Conservation (phyloP, 164 flowering plant species). For the Echeveria elegans region DNA sequence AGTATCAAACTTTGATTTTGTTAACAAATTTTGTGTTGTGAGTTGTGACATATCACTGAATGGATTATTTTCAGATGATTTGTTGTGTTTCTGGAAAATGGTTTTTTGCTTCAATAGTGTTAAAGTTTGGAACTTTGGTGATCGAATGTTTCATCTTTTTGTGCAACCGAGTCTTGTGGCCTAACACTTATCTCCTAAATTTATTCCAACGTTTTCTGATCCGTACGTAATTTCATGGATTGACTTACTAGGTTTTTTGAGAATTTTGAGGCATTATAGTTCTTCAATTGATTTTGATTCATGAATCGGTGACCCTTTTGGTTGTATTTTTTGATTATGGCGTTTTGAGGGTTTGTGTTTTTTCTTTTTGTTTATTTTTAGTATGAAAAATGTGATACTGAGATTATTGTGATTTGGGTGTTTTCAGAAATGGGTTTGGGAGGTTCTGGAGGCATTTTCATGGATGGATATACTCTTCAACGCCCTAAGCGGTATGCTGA, state of each 20-base stretch:
- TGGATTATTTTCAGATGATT: background rate
- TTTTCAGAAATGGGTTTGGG: conserved; percentile 37
- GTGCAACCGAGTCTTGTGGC: background rate
- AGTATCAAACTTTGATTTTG: no score
- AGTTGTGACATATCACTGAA: no score
- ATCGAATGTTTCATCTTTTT: background rate
- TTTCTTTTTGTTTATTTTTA: background rate
- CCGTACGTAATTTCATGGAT: background rate
- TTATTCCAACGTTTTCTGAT: background rate
- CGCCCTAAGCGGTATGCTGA: conserved; percentile 45
- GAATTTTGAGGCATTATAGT: background rate
- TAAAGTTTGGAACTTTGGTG: no score
- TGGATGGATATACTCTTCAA: conserved; percentile 29
- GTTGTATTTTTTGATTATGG: background rate
- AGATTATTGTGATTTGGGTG: conserved; percentile 9
- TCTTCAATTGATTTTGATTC: background rate
- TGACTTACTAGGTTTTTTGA: background rate
- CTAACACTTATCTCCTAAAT: background rate
- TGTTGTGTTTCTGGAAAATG: background rate
- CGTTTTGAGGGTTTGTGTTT: conserved; percentile 1
- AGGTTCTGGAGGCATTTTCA: conserved; percentile 19
- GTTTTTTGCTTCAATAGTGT: background rate
- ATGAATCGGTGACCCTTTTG: background rate
- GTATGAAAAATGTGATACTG: background rate
- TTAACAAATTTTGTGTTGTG: no score